phyloP scores from a whole-genome alignment of 495 filamentous ascomycete genomes.

The Entonaema liquescens region DNA sequence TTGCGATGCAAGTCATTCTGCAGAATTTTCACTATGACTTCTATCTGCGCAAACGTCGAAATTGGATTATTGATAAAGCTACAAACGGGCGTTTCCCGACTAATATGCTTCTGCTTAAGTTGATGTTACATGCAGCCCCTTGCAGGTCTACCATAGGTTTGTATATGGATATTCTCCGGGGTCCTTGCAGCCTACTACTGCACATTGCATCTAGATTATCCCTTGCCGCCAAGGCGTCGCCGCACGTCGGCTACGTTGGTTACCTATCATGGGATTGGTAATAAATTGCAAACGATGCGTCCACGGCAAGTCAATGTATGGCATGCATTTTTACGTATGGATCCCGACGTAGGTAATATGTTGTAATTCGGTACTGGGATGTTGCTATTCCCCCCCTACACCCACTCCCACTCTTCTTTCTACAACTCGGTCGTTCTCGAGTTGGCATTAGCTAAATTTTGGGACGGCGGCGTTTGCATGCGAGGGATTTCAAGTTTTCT shows the following conservation, averaged over 20 bases:
- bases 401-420: neutral
- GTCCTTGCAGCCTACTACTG: constrained; percentile 24
- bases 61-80: neutral
- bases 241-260: neutral
- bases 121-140: constrained; percentile 30
- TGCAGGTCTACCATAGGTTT: constrained; percentile 18
- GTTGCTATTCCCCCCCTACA: constrained; percentile 15
- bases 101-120: neutral
- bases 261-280: constrained; percentile 9
- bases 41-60: neutral
- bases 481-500: constrained; percentile 7
- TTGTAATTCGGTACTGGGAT: constrained; percentile 14
- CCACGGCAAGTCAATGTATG: neutral
- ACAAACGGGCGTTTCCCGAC: neutral
- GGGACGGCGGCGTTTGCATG: neutral
- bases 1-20: neutral
- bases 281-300: constrained; percentile 12
- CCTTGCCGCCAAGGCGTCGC: constrained; percentile 32
- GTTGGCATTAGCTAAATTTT: constrained; percentile 31
- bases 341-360: constrained; percentile 4
- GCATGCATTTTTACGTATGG: neutral
- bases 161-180: constrained; percentile 13
- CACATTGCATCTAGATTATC: constrained; percentile 32
- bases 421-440: neutral
- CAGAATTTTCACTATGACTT: neutral